Percentiles rank a stretch among this genome's conserved stretches.
phyloP scores from a whole-genome alignment of 2,329 filamentous ascomycete genomes.

The Elsinoe ampelina region DNA sequence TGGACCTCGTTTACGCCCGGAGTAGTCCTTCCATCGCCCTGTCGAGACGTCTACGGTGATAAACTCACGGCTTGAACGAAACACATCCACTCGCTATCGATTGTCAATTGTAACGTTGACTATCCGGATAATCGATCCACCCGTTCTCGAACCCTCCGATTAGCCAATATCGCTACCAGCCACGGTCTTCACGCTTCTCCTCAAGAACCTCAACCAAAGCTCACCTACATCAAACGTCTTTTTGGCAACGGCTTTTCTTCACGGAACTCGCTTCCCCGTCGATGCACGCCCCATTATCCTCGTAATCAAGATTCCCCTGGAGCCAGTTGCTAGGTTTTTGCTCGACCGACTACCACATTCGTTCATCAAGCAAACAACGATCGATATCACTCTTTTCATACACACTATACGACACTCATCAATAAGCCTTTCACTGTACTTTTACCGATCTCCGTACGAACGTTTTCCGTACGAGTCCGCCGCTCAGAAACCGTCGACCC shows the following conservation, averaged over 20 bases:
- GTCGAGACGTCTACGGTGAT: conserved; percentile 9
- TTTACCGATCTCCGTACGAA: neutral
- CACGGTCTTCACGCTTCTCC: conserved; percentile 10
- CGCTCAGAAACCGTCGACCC: conserved; percentile 12
- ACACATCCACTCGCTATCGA: conserved; percentile 14
- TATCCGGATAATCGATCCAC: conserved; percentile 6
- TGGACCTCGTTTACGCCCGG: neutral
- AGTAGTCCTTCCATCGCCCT: conserved; percentile 2
- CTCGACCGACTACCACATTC: neutral
- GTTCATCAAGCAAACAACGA: neutral
- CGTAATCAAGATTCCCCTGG: neutral
- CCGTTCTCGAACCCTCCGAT: neutral
- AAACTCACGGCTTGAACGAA: conserved; percentile 2
- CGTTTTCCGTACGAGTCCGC: conserved; percentile 8
- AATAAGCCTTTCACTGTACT: neutral
- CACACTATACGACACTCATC: neutral
- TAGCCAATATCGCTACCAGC: conserved; percentile 10
- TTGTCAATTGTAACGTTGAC: conserved; percentile 12
- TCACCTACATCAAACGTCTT: conserved; percentile 10
- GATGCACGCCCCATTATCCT: neutral
- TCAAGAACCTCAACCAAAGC: conserved; percentile 11
- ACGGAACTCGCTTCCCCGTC: conserved; percentile 8
- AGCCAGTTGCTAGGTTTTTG: neutral
- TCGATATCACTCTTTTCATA: conserved; percentile 2
- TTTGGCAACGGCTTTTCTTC: neutral